These are phyloP conservation scores for Pseudogymnoascus sp. DNA, from an alignment of 2,329 filamentous ascomycete genomes.

Conservation along the genomic window DNA sequence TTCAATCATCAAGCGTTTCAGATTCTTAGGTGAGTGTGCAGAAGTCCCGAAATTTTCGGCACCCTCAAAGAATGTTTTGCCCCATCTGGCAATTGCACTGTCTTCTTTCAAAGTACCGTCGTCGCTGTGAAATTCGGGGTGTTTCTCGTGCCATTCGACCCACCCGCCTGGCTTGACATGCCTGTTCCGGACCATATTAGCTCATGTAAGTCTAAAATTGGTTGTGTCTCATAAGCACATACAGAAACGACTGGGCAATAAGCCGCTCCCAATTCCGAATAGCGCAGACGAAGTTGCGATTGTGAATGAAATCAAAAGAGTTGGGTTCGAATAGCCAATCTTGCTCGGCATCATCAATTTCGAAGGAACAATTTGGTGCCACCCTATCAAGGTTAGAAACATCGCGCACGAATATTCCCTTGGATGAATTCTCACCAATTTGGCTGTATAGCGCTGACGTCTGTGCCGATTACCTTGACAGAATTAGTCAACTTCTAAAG, in stretches of 20 bases:
- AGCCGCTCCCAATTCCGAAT: not conserved
- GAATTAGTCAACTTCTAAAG: not conserved
- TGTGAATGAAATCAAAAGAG: slow-evolving; percentile 19
- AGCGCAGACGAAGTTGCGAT: not conserved
- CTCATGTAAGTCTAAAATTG: not conserved
- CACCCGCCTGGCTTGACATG: not conserved
- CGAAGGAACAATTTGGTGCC: slow-evolving; percentile 18
- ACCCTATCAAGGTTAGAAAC: slow-evolving; percentile 7
- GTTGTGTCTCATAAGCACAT: not conserved
- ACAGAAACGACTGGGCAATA: not conserved
- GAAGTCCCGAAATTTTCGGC: slow-evolving; percentile 30
- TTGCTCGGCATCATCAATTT: slow-evolving; percentile 19
- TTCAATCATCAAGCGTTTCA: slow-evolving; percentile 14
- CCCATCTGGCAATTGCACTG: slow-evolving; percentile 16
- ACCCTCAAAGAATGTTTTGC: slow-evolving; percentile 31
- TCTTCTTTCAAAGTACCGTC: slow-evolving; percentile 14
- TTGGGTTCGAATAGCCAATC: slow-evolving; percentile 13
- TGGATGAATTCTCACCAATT: not conserved
- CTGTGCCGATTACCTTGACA: not conserved
- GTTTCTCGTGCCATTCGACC: slow-evolving; percentile 5
- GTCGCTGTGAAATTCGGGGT: not conserved
- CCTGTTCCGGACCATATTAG: not conserved
- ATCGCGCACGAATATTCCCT: not conserved
- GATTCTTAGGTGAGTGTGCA: not conserved
- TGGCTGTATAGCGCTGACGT: slow-evolving; percentile 2